Evolutionary conservation across 306 rosid species (phyloP), one percentile per base, ranked within the genome.

Genomic region (Myrica gale): DNA sequence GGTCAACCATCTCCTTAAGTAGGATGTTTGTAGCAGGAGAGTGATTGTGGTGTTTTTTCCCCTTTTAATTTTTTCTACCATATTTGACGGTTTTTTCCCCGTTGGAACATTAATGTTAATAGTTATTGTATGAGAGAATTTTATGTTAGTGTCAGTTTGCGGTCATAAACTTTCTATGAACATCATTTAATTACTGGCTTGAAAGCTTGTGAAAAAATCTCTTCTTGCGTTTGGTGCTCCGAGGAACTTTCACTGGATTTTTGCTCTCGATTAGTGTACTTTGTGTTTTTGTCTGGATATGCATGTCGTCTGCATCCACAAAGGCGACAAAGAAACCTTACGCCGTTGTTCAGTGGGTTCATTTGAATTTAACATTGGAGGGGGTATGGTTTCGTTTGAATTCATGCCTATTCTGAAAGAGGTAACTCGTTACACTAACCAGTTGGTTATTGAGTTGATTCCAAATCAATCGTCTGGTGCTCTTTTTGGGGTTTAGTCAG

Each of bases 1-100:
- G 87, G 77, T 84, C 90, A 77, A 83, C 89, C 77, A 70, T 90
- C 80, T 70, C 85, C 79, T 68, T 45, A 69, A 78, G 87, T 84
- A 87, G 95, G 89, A 69, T 81, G 89, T 76, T 78, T 79, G 92
- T 89, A 89, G 89, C 78, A 74, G 90, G 85, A 85, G 91, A 87
- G 89, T 93, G 90, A 80, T 85, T 87, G 88, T 85, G 85, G 52
- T 87, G 83, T 76, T 77, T 78, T 84, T 87, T 76, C 71, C 15
- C 1, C 43, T 62, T 21, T 5, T 48, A 50, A 46, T 63, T 50
- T 20, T 69, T 72, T 68, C 52, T 74, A 79, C 78, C 69, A 75
- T 88, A 77, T 83, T 80, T 83, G 87, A 84, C 74, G 81, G 77
- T 82, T 76, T 79, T 78, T 80, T 74, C 53, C 72, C 75, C 84